A percentile compares a stretch with the other conserved stretches of the same genome.
Conservation (phyloP, 225 moss, liverwort and hornwort genomes). For the Thuidium tamariscinum region DNA sequence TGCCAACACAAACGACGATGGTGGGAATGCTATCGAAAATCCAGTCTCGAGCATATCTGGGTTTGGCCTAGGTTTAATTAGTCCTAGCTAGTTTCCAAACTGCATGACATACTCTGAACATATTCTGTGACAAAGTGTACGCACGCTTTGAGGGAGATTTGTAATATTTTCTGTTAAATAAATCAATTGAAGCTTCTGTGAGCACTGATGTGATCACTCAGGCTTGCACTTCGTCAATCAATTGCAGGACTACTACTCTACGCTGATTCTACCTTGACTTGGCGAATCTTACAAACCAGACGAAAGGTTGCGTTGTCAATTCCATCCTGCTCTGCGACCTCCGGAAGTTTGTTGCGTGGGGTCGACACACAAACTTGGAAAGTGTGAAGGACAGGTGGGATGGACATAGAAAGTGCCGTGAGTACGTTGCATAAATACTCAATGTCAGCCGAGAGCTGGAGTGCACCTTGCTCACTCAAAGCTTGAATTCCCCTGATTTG, state of each 20-base stretch:
- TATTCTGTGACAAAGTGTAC: neutral
- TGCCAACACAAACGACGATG: neutral
- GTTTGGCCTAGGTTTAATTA: neutral
- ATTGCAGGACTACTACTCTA: neutral
- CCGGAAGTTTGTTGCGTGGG: conserved; percentile 53
- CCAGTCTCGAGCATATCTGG: neutral
- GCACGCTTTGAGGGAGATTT: neutral
- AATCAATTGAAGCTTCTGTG: neutral
- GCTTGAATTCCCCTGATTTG: conserved; percentile 90
- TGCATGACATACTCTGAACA: neutral
- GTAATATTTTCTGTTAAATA: neutral
- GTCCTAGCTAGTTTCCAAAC: neutral
- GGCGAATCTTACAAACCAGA: conserved; percentile 96
- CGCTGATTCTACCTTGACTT: conserved; percentile 52
- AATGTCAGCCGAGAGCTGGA: conserved; percentile 89
- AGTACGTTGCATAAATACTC: conserved; percentile 95
- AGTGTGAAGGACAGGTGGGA: conserved; percentile 73
- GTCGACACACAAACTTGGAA: conserved; percentile 87
- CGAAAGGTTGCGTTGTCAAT: conserved; percentile 65
- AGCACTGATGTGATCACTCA: neutral
- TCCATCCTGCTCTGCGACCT: conserved; percentile 68
- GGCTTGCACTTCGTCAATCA: neutral
- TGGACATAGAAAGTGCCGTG: conserved; percentile 85
- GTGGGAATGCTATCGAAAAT: neutral
- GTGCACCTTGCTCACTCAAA: conserved; percentile 78